These are phyloP conservation scores for Aspergillus sp. DNA, from an alignment of 2,329 filamentous ascomycete species.

Conservation along the genomic window DNA sequence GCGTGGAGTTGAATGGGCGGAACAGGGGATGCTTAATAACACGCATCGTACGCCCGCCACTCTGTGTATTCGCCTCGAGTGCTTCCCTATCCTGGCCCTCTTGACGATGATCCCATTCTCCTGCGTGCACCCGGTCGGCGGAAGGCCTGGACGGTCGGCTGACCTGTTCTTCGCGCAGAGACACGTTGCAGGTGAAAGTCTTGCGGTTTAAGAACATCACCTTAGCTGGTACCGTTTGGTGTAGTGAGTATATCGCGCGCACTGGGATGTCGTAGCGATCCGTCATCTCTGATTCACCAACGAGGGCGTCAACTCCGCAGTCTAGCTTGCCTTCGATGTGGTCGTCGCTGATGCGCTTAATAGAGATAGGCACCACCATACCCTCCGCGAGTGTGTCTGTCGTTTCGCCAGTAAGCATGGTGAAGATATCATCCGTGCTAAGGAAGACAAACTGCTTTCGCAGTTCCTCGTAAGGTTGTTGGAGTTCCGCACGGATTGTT, in stretches of 20 bases:
- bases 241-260: constrained; percentile 70
- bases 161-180: constrained; percentile 77
- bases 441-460: constrained; percentile 74
- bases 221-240: constrained; percentile 87
- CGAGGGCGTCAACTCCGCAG: constrained; percentile 86
- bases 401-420: constrained; percentile 95
- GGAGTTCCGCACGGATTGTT: constrained; percentile 90
- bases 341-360: constrained; percentile 85
- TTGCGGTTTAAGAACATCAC: constrained; percentile 84
- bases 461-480: constrained; percentile 91
- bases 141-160: constrained; percentile 69
- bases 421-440: constrained; percentile 78
- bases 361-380: constrained; percentile 89
- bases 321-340: constrained; percentile 93
- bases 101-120: constrained; percentile 83
- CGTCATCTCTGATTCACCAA: constrained; percentile 79
- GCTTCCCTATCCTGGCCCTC: constrained; percentile 81
- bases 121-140: constrained; percentile 65
- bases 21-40: constrained; percentile 98
- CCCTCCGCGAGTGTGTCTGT: constrained; percentile 76
- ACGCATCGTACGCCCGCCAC: constrained; percentile 80
- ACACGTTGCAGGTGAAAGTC: constrained; percentile 78
- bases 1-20: constrained; percentile 84
- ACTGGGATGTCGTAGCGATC: constrained; percentile 66
- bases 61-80: constrained; percentile 80